Evolutionary conservation across 192 early-diverging fungal species (phyloP).

Genomic region (Backusella australiensis): DNA sequence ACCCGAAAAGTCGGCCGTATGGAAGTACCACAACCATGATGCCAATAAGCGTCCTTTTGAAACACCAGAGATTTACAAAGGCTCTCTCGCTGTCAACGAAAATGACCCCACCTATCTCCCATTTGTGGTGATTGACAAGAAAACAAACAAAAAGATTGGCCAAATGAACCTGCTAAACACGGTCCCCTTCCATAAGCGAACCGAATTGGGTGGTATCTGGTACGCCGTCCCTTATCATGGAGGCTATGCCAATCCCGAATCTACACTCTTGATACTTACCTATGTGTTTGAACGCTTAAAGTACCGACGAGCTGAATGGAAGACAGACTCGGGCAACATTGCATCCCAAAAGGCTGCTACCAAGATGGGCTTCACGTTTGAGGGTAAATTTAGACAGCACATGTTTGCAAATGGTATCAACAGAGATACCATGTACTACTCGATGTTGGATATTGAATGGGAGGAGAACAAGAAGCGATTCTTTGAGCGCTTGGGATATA

Average conservation of each 20-base stretch:
- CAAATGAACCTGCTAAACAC: background rate
- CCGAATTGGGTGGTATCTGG: background rate
- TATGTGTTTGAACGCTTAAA: background rate
- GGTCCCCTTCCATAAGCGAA: background rate
- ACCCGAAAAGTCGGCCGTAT: background rate
- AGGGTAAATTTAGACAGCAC: conserved; percentile 34
- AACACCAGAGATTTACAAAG: background rate
- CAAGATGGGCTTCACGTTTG: conserved; percentile 36
- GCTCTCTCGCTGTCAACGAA: background rate
- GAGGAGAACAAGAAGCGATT: background rate
- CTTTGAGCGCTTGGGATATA: background rate
- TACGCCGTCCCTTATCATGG: background rate
- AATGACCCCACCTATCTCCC: background rate
- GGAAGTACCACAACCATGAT: background rate
- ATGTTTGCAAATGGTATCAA: conserved; percentile 9
- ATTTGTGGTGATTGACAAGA: background rate
- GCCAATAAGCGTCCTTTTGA: background rate
- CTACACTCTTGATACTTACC: background rate
- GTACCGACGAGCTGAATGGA: conserved; percentile 27
- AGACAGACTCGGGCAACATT: conserved; percentile 39
- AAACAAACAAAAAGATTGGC: background rate
- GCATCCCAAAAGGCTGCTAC: conserved; percentile 39
- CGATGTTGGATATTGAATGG: background rate
- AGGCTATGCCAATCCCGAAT: background rate
- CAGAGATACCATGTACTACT: background rate